Base-by-base conservation (phyloP, 2,329 filamentous ascomycete genomes). In the Neonectria sp. region DNA sequence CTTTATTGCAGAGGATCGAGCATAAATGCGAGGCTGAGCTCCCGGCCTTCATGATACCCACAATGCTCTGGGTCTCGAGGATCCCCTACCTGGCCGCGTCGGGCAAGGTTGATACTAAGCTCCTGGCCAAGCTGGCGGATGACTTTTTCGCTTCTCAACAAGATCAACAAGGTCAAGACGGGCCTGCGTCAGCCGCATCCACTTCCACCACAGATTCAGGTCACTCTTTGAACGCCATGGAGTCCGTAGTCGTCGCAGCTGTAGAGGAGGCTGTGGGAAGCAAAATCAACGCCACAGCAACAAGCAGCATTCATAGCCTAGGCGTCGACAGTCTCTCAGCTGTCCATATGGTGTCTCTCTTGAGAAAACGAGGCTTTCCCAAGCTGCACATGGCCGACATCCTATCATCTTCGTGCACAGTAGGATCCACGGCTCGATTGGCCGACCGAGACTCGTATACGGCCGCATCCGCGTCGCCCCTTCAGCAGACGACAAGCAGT, bases 41-140 rank as follows among this genome's bases (percentile, higher is more conserved):
- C 25, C 71, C 72, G 1, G 68, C 65, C 13, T 74, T 72, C 51
- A 74, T 74, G 72, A 69, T 74, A 2, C 72, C 72, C 49, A 62
- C 64, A 13, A 60, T 74, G 51, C 27, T 73, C 27, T 70, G 68
- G 66, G 66, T 72, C 1, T 73, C 71, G n/a, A 65, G 49, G 33
- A 71, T 73, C 17, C 71, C 71, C 6, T 65, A 71, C 35, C 56
- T 70, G 17, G 57, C 66, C 11, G 67, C 68, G n/a, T 73, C 71
- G 7, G 71, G 68, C 49, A 73, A 73, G 58, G 64, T 68, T 25
- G 71, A 73, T 45, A 65, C 53, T 31, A 73, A 72, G 57, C 33
- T 60, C 40, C 66, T 65, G 21, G 31, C 15, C 25, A 59, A 63
- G 40, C 31, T 69, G 49, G 67, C 58, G 9, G 59, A 57, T 25